phyloP scores from a whole-genome alignment of 2,329 filamentous ascomycete species.

The Colletotrichum somersetense region DNA sequence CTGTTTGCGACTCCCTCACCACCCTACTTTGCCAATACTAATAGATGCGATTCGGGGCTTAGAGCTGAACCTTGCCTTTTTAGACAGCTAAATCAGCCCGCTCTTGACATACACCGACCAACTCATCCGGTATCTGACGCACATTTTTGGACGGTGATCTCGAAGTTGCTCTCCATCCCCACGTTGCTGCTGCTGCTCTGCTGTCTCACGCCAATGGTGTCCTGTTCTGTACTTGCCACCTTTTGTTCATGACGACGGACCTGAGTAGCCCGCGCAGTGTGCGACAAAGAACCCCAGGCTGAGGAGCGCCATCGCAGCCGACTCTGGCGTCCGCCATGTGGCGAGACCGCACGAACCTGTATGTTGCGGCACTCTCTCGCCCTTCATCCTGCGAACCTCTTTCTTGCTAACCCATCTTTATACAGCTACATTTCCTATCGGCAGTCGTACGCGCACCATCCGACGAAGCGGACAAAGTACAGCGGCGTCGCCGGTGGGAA shows the following conservation, averaged over 20 bases:
- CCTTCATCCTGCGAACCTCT: slow-evolving; percentile 34
- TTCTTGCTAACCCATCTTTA: slow-evolving; percentile 47
- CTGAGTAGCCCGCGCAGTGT: slow-evolving; percentile 39
- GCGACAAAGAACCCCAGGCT: slow-evolving; percentile 40
- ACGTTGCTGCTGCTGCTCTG: not conserved
- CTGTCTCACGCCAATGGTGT: slow-evolving; percentile 30
- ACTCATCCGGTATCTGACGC: slow-evolving; percentile 6
- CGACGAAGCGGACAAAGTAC: slow-evolving; percentile 84
- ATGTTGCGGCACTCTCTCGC: slow-evolving; percentile 53
- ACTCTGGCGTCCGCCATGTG: slow-evolving; percentile 81
- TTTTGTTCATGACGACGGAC: slow-evolving; percentile 39
- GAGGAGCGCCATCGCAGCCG: slow-evolving; percentile 34
- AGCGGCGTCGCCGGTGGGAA: slow-evolving; percentile 63
- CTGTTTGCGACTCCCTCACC: not conserved
- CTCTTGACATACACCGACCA: slow-evolving; percentile 26
- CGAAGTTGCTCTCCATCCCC: not conserved
- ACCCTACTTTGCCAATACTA: not conserved
- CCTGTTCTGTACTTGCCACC: slow-evolving; percentile 6
- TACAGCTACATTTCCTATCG: slow-evolving; percentile 96
- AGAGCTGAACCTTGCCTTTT: slow-evolving; percentile 18
- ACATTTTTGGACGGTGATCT: not conserved
- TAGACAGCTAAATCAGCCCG: slow-evolving; percentile 19
- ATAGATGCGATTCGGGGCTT: slow-evolving; percentile 15
- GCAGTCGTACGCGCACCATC: slow-evolving; percentile 97
- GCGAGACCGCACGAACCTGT: slow-evolving; percentile 99